Conservation (phyloP, 176 grass and related monocot species). For the Triticum aestivum region IWGSC_CS_RefSeq_v2.1 NC_057801.1:191062956-191063455, state of each 20-base stretch:
- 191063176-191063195: background rate
- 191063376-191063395: slow-evolving; percentile 28
- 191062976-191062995: slow-evolving; percentile 68
- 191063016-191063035: slow-evolving; percentile 89
- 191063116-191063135: background rate
- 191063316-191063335: background rate
- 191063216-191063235: background rate
- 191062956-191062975: slow-evolving; percentile 73
- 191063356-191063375: background rate
- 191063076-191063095: background rate
- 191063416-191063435: slow-evolving; percentile 57
- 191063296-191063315: background rate
- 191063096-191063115: background rate
- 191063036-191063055: slow-evolving; percentile 95
- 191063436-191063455: slow-evolving; percentile 85
- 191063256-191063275: slow-evolving; percentile 18
- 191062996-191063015: slow-evolving; percentile 77
- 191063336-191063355: background rate
- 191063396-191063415: slow-evolving; percentile 78
- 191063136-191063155: background rate
- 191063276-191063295: background rate
- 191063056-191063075: slow-evolving; percentile 6
- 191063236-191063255: background rate
- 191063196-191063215: background rate
- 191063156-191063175: background rate